Conservation (phyloP, 1,284 basidiomycete genomes). For the Erythrobasidium hasegawianum region DNA sequence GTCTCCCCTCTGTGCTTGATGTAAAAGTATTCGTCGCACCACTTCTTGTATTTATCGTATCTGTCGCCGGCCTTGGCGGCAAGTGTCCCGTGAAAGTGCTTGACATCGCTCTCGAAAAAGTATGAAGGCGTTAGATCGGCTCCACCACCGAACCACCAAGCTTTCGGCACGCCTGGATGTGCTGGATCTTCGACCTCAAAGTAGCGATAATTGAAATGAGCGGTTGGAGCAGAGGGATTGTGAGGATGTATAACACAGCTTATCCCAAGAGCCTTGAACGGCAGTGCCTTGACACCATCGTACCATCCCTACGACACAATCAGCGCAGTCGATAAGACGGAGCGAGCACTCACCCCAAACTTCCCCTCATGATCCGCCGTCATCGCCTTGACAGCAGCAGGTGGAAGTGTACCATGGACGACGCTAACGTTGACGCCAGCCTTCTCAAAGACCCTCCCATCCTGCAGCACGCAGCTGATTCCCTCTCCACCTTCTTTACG, state of each 20-base stretch:
- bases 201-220: conserved; percentile 96
- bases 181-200: conserved; percentile 61
- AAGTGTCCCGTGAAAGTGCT: conserved; percentile 78
- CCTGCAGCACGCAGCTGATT: conserved; percentile 78
- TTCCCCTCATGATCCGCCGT: conserved; percentile 74
- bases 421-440: conserved; percentile 94
- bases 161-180: conserved; percentile 51
- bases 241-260: conserved; percentile 89
- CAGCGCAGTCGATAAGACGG: conserved; percentile 37
- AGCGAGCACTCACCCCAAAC: conserved; percentile 45
- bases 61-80: conserved; percentile 73
- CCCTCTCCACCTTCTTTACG: conserved; percentile 81
- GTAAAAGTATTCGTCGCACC: conserved; percentile 98
- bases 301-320: conserved; percentile 62
- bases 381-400: conserved; percentile 89
- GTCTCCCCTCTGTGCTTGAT: conserved; percentile 87
- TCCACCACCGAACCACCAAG: conserved; percentile 99
- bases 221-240: conserved; percentile 63
- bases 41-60: conserved; percentile 81
- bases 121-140: conserved; percentile 92
- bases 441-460: conserved; percentile 78
- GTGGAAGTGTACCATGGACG: conserved; percentile 83
- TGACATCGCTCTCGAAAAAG: conserved; percentile 79
- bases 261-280: conserved; percentile 91
- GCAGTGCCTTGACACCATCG: conserved; percentile 59